These are phyloP conservation scores for Xylariaceae sp. DNA, from an alignment of 2,329 filamentous ascomycete genomes.

Conservation along the genomic window DNA sequence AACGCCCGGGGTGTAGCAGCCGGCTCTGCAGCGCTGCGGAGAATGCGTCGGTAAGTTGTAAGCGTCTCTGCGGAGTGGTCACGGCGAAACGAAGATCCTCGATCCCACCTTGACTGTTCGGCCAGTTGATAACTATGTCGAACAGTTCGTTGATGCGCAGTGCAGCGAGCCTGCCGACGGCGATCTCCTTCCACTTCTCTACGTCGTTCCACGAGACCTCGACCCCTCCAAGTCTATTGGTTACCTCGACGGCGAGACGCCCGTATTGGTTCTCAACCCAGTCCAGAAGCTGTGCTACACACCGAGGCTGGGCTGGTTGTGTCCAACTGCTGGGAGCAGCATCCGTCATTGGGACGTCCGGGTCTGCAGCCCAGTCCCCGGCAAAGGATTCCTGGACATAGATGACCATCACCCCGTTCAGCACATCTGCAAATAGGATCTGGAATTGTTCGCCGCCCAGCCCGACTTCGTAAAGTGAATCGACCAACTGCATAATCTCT, in stretches of 20 bases:
- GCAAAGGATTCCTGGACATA: slow-evolving; percentile 59
- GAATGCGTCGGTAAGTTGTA: slow-evolving; percentile 66
- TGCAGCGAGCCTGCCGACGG: slow-evolving; percentile 60
- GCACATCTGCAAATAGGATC: slow-evolving; percentile 64
- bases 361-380: slow-evolving; percentile 52
- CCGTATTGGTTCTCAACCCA: slow-evolving; percentile 67
- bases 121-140: slow-evolving; percentile 74
- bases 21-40: slow-evolving; percentile 58
- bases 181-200: slow-evolving; percentile 66
- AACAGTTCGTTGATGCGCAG: slow-evolving; percentile 68
- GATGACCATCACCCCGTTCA: slow-evolving; percentile 59
- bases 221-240: slow-evolving; percentile 41
- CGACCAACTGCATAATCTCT: slow-evolving; percentile 51
- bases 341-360: slow-evolving; percentile 20
- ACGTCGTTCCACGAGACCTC: slow-evolving; percentile 50
- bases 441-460: slow-evolving; percentile 65
- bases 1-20: slow-evolving; percentile 69
- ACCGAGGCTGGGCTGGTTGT: slow-evolving; percentile 42
- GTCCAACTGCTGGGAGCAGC: slow-evolving; percentile 22
- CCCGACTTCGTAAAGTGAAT: slow-evolving; percentile 58
- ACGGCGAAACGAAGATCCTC: slow-evolving; percentile 69
- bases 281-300: slow-evolving; percentile 53
- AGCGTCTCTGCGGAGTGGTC: slow-evolving; percentile 61
- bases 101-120: slow-evolving; percentile 63
- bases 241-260: slow-evolving; percentile 57